Evolutionary conservation across 163 green algal genomes (phyloP), one percentile per base, ranked within the genome.

Genomic region (Coccomyxa subellipsoidea): DNA sequence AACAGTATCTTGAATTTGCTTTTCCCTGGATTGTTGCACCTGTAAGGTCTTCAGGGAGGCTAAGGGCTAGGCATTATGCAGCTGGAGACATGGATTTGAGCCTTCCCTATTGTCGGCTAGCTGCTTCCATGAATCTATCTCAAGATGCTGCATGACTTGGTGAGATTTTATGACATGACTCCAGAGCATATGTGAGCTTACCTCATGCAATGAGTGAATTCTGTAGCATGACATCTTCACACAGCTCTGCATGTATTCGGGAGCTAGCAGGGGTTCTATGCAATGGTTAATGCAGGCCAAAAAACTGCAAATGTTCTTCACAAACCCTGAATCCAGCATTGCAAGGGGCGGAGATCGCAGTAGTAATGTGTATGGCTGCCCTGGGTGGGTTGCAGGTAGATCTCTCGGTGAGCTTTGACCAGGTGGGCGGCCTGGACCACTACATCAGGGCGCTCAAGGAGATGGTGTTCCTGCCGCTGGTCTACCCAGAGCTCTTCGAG

Each of bases 391-490:
- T 80, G 36, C 76, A 90, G 79, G 92, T 95, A 35, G 92, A 95
- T 81, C 77, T 89, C 32, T 91, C 82, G 1, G 83, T 95, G 35
- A 88, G 54, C 36, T 92, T 90, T 83, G 87, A 90, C 75, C 77
- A 85, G 18, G 84, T 93, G 25, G 95, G 95, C 0, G 95, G 95
- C 0, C 84, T 99, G 80, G 92, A 95, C 54, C 81, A 92, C 31
- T 97, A 97, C 84, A 86, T 98, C 54, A 86, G 86, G 69, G 85
- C 90, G 7, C 93, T 99, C 5, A 98, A 97, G 86, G 95, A 99
- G 87, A 99, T 98, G 95, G 90, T 98, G 7, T 97, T 98, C 85
- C 93, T 99, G 54, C 96, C 95, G 23, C 90, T 99, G 54, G 86
- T 97, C 4, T 98, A 99, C 87, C 95, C 95, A 0, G 92, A 98